These are phyloP conservation scores for Linum tenue DNA, from an alignment of 345 rosid species.

Conservation along the genomic window DNA sequence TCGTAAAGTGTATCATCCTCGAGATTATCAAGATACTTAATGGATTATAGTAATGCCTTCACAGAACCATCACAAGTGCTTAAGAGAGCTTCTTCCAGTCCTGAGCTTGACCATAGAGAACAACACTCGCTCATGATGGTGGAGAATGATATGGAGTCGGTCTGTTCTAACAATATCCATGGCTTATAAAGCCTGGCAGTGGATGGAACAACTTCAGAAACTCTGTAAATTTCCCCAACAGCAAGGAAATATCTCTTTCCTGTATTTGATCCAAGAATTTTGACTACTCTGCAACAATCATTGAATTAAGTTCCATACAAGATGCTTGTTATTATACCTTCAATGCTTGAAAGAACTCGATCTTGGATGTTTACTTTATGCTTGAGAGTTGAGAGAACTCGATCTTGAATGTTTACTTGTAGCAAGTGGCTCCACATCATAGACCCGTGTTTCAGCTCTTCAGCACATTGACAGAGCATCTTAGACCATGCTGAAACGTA, in stretches of 20 bases:
- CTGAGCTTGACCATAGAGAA: conserved; percentile 59
- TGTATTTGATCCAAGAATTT: conserved; percentile 21
- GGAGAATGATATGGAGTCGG: conserved; percentile 23
- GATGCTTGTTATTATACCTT: conserved; percentile 36
- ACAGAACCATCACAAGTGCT: conserved; percentile 28
- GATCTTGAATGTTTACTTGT: conserved; percentile 38
- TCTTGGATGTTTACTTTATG: too few relatives aligned
- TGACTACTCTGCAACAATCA: not conserved
- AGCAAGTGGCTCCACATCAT: conserved; percentile 59
- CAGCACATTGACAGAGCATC: conserved; percentile 51
- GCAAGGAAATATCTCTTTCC: conserved; percentile 55
- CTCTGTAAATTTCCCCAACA: conserved; percentile 78
- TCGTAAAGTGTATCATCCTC: conserved; percentile 34
- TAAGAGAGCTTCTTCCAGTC: conserved; percentile 55
- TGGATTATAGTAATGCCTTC: conserved; percentile 45
- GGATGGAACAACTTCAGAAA: conserved; percentile 47
- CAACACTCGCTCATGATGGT: conserved; percentile 51
- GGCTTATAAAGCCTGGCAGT: conserved; percentile 62
- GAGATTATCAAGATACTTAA: conserved; percentile 32
- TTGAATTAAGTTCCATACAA: not conserved
- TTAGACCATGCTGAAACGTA: conserved; percentile 58
- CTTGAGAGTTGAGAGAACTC: too few relatives aligned
- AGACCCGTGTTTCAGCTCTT: conserved; percentile 71
- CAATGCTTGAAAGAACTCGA: conserved; percentile 39
- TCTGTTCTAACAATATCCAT: conserved; percentile 47